These are phyloP conservation scores for Ajuga reptans DNA, from an alignment of 305 asterid species.

Conservation along the genomic window DNA sequence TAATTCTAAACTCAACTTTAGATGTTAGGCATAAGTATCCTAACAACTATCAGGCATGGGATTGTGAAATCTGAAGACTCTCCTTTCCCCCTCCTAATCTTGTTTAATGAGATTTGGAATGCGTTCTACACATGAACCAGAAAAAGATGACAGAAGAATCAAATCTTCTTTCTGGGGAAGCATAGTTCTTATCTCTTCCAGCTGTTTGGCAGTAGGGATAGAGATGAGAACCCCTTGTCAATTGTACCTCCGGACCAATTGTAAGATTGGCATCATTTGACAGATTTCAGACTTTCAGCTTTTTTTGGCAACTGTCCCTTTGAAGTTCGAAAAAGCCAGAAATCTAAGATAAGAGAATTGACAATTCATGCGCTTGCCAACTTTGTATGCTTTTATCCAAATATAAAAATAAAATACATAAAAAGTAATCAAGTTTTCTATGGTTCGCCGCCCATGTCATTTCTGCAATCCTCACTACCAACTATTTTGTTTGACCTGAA, in stretches of 20 bases:
- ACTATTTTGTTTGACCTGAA: background rate
- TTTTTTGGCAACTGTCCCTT: background rate
- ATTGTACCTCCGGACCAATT: background rate
- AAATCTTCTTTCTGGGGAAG: constrained; percentile 3
- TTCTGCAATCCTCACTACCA: background rate
- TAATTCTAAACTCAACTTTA: background rate
- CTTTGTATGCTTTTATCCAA: background rate
- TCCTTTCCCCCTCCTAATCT: background rate
- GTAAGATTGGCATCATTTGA: background rate
- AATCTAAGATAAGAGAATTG: constrained; percentile 6
- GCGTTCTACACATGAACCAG: background rate
- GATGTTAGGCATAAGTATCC: background rate
- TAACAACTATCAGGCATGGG: constrained; percentile 8
- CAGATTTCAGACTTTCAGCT: background rate
- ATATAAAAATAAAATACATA: background rate
- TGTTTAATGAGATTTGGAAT: background rate
- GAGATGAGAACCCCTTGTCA: background rate
- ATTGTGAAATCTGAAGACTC: background rate
- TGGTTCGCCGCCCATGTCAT: constrained; percentile 2
- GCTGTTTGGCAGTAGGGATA: constrained; percentile 2
- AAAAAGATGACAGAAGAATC: constrained; percentile 2
- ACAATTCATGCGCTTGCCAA: background rate
- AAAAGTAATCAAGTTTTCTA: background rate
- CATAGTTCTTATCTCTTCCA: constrained; percentile 1
- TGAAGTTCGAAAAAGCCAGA: background rate